phyloP scores from a whole-genome alignment of 1,284 basidiomycete species.

The Cutaneotrichosporon sp. region DNA sequence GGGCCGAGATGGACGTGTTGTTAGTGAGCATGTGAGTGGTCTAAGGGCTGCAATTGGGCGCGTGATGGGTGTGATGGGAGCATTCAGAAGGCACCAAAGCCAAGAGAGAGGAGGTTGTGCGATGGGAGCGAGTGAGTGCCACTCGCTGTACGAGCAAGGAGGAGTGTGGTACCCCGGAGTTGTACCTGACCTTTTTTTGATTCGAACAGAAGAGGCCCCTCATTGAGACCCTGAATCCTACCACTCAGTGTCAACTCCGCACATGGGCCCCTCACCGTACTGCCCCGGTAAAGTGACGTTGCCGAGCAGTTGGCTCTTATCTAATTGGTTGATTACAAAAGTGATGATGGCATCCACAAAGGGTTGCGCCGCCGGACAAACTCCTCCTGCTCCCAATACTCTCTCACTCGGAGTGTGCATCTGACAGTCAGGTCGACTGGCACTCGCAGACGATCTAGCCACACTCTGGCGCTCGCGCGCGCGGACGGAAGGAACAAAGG shows the following conservation, averaged over 20 bases:
- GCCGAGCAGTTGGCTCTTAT: not conserved
- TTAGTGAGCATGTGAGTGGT: not conserved
- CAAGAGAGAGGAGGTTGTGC: too few species aligned
- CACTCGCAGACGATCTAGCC: not conserved
- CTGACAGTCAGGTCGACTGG: not conserved
- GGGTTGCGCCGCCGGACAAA: slow-evolving; percentile 5
- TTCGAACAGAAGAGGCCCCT: too few species aligned
- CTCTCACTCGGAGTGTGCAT: not conserved
- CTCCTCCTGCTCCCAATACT: too few species aligned
- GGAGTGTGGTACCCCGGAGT: too few species aligned
- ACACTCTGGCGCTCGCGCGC: not conserved
- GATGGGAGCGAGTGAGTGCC: too few species aligned
- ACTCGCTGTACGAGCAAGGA: too few species aligned
- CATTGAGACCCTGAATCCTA: not conserved
- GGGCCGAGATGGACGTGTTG: not conserved
- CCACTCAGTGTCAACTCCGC: not conserved
- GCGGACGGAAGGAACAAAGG: not conserved
- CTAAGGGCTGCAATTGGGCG: not conserved
- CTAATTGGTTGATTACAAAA: not conserved
- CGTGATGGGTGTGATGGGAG: too few species aligned
- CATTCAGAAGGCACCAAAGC: too few species aligned
- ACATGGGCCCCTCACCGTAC: not conserved
- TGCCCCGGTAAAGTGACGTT: not conserved
- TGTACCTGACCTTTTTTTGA: too few species aligned
- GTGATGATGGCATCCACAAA: not conserved